Conservation (phyloP, 768 basidiomycete genomes). For the Mycena vitilis region DNA sequence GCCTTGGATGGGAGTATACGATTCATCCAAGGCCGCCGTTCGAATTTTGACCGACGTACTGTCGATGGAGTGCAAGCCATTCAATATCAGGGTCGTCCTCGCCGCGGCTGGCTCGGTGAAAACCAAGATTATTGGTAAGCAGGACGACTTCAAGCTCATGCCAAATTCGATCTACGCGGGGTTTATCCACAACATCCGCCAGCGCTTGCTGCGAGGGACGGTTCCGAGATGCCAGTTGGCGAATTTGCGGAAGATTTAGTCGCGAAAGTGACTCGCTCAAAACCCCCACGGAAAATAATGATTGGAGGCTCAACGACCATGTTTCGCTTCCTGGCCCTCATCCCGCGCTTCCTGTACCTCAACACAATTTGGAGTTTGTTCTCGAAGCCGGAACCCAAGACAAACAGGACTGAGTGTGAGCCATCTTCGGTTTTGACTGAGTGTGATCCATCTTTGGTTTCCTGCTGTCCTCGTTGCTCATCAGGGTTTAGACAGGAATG, state of each 20-base stretch:
- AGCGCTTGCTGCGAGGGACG: background rate
- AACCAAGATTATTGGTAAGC: constrained; percentile 65
- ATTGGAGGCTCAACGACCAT: background rate
- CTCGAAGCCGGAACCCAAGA: background rate
- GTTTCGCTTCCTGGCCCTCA: background rate
- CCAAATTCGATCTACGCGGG: background rate
- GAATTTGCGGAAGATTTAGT: constrained; percentile 1
- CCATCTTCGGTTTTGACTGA: too few relatives aligned
- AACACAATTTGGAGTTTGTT: background rate
- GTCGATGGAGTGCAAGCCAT: constrained; percentile 78
- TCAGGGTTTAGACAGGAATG: too few relatives aligned
- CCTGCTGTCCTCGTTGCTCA: too few relatives aligned
- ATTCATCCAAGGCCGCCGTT: constrained; percentile 67
- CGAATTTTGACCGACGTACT: constrained; percentile 55
- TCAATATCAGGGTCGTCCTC: constrained; percentile 78
- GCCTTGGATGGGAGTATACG: constrained; percentile 50
- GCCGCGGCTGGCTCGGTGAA: constrained; percentile 73
- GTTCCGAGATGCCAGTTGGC: background rate
- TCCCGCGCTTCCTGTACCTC: background rate
- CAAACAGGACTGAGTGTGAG: too few relatives aligned
- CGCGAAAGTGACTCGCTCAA: background rate
- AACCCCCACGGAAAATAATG: background rate
- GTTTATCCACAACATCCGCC: constrained; percentile 9
- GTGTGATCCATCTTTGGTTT: too few relatives aligned
- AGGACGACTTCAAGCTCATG: constrained; percentile 1